Evolutionary conservation across 108 stramenopile genomes (phyloP).

Genomic region (Conticribra guillardii): DNA sequence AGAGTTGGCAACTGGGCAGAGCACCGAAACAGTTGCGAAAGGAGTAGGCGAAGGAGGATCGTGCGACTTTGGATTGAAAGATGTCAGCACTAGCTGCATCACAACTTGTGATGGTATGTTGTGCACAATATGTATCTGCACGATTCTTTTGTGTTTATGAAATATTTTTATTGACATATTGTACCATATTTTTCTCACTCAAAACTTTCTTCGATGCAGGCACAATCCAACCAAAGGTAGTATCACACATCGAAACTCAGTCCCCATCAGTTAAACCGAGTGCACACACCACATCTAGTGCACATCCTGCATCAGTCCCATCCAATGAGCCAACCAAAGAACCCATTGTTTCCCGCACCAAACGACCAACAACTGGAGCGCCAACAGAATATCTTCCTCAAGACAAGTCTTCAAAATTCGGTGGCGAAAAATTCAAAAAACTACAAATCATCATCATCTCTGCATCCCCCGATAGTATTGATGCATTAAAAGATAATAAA

Average conservation of each 20-base stretch:
- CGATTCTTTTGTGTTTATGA: not conserved
- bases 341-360: constrained; percentile 9
- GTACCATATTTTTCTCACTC: no score
- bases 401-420: constrained; percentile 17
- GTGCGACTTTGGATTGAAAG: constrained; percentile 39
- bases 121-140: not conserved
- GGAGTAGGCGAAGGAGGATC: constrained; percentile 19
- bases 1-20: constrained; percentile 20
- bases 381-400: constrained; percentile 18
- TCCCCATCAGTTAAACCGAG: not conserved
- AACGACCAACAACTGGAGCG: constrained; percentile 14
- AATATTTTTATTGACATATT: not conserved
- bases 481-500: constrained; percentile 18
- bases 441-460: constrained; percentile 13
- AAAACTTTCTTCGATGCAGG: not conserved
- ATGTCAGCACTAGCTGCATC: constrained; percentile 14
- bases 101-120: constrained; percentile 38
- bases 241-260: not conserved
- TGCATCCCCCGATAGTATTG: constrained; percentile 29
- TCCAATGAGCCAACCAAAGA: constrained; percentile 17
- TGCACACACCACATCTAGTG: not conserved
- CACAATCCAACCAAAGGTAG: not conserved
- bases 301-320: not conserved
- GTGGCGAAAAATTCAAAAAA: constrained; percentile 12
- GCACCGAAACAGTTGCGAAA: constrained; percentile 15